Conservation (phyloP, 768 basidiomycete genomes). For the Phylloporus sp. region DNA sequence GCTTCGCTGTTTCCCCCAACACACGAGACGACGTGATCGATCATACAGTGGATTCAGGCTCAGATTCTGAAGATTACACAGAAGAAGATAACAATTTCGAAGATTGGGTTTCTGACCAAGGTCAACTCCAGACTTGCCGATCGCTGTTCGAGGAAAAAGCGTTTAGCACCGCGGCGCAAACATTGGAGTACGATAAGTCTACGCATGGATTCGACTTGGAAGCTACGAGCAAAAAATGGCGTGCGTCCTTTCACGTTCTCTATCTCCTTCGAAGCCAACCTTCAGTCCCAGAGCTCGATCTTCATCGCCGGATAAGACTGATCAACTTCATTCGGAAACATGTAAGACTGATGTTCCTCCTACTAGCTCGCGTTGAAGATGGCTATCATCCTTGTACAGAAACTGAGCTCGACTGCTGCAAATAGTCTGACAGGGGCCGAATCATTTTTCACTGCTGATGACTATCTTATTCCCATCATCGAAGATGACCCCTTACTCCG, state of each 20-base stretch:
- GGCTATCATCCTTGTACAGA: slow-evolving; percentile 38
- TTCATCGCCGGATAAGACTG: slow-evolving; percentile 73
- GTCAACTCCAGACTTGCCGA: slow-evolving; percentile 47
- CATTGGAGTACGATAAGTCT: slow-evolving; percentile 56
- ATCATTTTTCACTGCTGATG: slow-evolving; percentile 66
- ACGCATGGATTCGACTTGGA: slow-evolving; percentile 63
- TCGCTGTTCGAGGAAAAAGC: slow-evolving; percentile 73
- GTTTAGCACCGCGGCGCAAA: slow-evolving; percentile 57
- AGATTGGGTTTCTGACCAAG: slow-evolving; percentile 76
- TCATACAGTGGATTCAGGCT: slow-evolving; percentile 15
- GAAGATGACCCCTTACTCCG: slow-evolving; percentile 89
- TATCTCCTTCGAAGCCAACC: neutral
- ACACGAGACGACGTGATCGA: slow-evolving; percentile 10
- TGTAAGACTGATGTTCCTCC: slow-evolving; percentile 34
- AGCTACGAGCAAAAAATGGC: slow-evolving; percentile 44
- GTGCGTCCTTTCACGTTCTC: slow-evolving; percentile 38
- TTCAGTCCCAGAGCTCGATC: slow-evolving; percentile 57
- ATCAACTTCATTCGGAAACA: slow-evolving; percentile 85
- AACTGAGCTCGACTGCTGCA: slow-evolving; percentile 44
- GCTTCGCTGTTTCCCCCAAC: slow-evolving; percentile 17
- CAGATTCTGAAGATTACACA: slow-evolving; percentile 23
- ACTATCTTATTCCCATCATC: slow-evolving; percentile 75
- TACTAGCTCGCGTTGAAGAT: neutral
- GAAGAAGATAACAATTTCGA: slow-evolving; percentile 67
- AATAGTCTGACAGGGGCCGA: slow-evolving; percentile 53